A percentile compares a stretch with the other conserved stretches of the same genome.
Evolutionary conservation across 1,139 yeast species (phyloP).

Genomic region (Keqinozyma sinolaborantium): DNA sequence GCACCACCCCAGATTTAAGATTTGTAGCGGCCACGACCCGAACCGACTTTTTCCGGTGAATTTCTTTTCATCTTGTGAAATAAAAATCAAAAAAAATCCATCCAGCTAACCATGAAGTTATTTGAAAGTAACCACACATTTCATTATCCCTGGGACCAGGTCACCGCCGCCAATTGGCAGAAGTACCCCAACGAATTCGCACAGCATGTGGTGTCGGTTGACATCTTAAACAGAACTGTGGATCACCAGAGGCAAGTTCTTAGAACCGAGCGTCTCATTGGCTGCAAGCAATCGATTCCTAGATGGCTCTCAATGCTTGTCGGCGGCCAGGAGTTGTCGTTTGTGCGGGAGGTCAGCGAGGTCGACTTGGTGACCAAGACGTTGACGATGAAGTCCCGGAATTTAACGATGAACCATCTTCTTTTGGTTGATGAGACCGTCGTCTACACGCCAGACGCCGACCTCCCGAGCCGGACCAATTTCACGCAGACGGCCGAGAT

Average conservation of each 20-base stretch:
- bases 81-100: neutral
- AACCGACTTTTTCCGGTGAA: neutral
- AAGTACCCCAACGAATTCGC: conserved; percentile 93
- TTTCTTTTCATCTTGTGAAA: no score
- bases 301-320: conserved; percentile 71
- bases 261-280: conserved; percentile 82
- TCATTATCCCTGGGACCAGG: conserved; percentile 89
- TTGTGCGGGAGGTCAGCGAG: conserved; percentile 85
- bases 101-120: conserved; percentile 56
- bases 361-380: conserved; percentile 68
- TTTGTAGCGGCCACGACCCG: no score
- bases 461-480: conserved; percentile 44
- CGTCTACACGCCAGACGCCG: conserved; percentile 64
- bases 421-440: conserved; percentile 85
- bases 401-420: conserved; percentile 76
- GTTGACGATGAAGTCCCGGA: conserved; percentile 78
- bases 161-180: conserved; percentile 95
- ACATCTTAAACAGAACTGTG: conserved; percentile 71
- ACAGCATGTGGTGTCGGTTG: conserved; percentile 94
- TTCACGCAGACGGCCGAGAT: conserved; percentile 86
- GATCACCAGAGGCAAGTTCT: conserved; percentile 54
- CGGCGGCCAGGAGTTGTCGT: conserved; percentile 72
- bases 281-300: conserved; percentile 87
- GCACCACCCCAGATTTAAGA: no score
- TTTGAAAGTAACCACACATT: conserved; percentile 68